Base-by-base conservation (phyloP, 2,329 filamentous ascomycete species). In the Corynespora cassiicola region DNA sequence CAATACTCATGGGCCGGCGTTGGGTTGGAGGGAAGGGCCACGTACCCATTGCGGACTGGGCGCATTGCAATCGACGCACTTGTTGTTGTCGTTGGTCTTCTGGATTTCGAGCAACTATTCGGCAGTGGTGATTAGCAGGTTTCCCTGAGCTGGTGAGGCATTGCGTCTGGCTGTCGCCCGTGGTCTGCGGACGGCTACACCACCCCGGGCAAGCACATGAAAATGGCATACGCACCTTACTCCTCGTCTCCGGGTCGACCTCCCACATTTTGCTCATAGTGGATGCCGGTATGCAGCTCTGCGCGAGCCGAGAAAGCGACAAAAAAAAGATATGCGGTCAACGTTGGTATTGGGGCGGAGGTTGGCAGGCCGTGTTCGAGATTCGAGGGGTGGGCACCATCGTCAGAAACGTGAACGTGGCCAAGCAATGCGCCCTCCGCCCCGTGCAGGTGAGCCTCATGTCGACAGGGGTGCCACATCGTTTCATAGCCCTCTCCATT, bases 31-130 rank as follows among this genome's bases (percentile, higher is more conserved):
- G 20, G 22, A 36, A 26, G 37, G 31, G 31, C 36, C 40, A 49
- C 74, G 80, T 56, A 94, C 92, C 94, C 94, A 99, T 86, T 99
- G 94, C 48, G 94, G 94, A 58, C 90, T 95, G 15, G 94, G 92
- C 28, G 94, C 92, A 66, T 85, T 85, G 78, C 94, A 99, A 75
- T 99, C 94, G 75, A 91, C 92, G 76, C 94, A 99, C 59, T 82
- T 75, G 66, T 88, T 90, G 73, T 99, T 99, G 56, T 86, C 85
- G 56, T 90, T 86, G 56, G 86, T 86, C 71, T 95, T 95, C 70
- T 96, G 91, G 56, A 97, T 90, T 47, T 89, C 84, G 52, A 90
- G 84, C 66, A 99, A 85, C 90, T 96, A 68, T 31, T 29, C 8
- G n/a, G 45, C 48, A 37, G 33, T 17, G 28, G 15, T 9, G 36